Base-by-base conservation (phyloP, 306 rosid genomes). In the Echinosophora koreensis region DNA sequence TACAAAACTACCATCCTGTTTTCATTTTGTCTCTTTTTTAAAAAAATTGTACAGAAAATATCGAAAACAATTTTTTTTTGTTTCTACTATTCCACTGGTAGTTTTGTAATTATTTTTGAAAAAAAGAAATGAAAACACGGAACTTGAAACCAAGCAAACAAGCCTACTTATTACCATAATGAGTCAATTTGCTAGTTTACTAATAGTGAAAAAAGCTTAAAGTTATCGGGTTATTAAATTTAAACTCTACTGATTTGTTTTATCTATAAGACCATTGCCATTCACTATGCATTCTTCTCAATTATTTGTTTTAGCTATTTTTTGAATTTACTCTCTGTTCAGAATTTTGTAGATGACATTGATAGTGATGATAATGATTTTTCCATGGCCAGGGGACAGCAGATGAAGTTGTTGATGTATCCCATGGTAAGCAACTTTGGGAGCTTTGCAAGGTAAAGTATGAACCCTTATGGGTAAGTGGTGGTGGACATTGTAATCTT, bases 401-500 rank as follows among this genome's bases (percentile, higher is more conserved):
- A 65, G 98, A 94, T 84, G 97, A 94, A 80, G 98, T 94, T 47
- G 98, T 94, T 34, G 94, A 94, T 74, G 90, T 86, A 13, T 89
- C 94, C 82, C 98, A 92, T 69, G 97, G 98, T 68, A 94, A 90
- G 86, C 94, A 90, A 58, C 92, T 94, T 12, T 94, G 92, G 97
- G 98, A 89, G 65, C 96, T 92, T 78, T 84, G 93, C 84, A 90
- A 90, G 82, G 92, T 84, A 78, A 94, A 92, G 80, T 90, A 86
- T 22, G 98, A 94, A 68, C 96, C 98, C 15, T 82, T 94, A 14
- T 94, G 98, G 98, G 75, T 94, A 82, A 92, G 89, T 83, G 96
- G 97, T 76, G 98, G 97, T 62, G 96, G 98, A 16, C 98, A 92
- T 71, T 77, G 88, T 85, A 94, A 94, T 83, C 97, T 94, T 52